A percentile compares a stretch with the other conserved stretches of the same genome.
Evolutionary conservation across 192 early-diverging fungal genomes (phyloP).

Genomic region (Backusella morwellensis): DNA sequence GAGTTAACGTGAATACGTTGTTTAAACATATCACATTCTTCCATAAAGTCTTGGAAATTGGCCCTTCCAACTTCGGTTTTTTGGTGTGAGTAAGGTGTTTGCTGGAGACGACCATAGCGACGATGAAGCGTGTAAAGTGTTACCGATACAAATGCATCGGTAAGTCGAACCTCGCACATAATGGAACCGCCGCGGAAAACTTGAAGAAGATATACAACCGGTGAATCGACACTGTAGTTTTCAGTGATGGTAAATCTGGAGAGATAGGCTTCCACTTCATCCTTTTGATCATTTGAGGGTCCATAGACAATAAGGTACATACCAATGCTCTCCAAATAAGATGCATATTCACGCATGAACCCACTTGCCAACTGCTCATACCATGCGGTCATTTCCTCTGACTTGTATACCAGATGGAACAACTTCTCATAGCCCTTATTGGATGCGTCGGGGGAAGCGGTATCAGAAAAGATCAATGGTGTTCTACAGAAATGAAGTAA

Average conservation of each 20-base stretch:
- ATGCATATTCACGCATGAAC: constrained; percentile 56
- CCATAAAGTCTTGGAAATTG: constrained; percentile 49
- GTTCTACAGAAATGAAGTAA: constrained; percentile 62
- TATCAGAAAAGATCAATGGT: constrained; percentile 47
- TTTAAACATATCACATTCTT: constrained; percentile 59
- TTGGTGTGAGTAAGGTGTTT: constrained; percentile 29
- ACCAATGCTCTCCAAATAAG: constrained; percentile 54
- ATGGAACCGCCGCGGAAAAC: constrained; percentile 53
- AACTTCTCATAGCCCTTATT: constrained; percentile 3
- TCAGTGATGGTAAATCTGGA: constrained; percentile 45
- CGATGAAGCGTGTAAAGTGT: constrained; percentile 58
- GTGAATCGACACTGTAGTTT: constrained; percentile 37
- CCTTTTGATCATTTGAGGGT: constrained; percentile 34
- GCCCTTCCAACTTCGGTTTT: constrained; percentile 37
- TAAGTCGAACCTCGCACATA: constrained; percentile 57
- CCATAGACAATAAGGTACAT: constrained; percentile 59
- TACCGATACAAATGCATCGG: constrained; percentile 55
- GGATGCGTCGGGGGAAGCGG: constrained; percentile 19
- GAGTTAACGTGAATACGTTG: constrained; percentile 59
- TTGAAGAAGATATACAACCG: constrained; percentile 52
- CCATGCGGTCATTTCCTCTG: constrained; percentile 40
- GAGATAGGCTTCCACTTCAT: constrained; percentile 38
- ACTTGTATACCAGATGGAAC: constrained; percentile 5
- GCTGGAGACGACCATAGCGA: constrained; percentile 48
- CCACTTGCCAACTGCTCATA: constrained; percentile 43